Base-by-base conservation (phyloP, 176 grass and related monocot genomes). In the Lolium multiflorum region DNA sequence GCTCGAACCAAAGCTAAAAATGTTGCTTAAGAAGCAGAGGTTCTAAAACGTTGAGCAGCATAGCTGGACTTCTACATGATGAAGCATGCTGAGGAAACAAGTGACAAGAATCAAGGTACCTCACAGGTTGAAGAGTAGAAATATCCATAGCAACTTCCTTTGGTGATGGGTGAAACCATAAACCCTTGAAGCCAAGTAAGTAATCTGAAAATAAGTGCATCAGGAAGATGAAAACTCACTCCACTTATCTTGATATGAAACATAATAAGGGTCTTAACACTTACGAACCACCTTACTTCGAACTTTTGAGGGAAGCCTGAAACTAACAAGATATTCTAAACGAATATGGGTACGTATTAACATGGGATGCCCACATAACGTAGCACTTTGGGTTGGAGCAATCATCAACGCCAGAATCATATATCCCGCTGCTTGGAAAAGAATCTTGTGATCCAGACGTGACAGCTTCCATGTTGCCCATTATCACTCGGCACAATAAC, bases 291-390 rank as follows among this genome's bases (percentile, higher is more conserved):
- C 74, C 86, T 82, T 91, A 94, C 90, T 75, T 92, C 12, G 88
- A 92, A 92, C 83, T 86, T 87, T 81, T 66, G 90, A 67, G 69
- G 60, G 51, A 62, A 97, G 62, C 86, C 84, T 97, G 78, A 97
- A 97, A 87, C 79, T 90, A 63, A 97, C 82, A 78, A 94, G 71
- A 83, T 83, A 97, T 75, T 92, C 92, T 57, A 91, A 87, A 89
- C 89, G 88, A 57, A 97, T 82, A 65, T 80, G 82, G 85, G n/a
- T n/a, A n/a, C n/a, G 72, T 92, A 75, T 78, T 77, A 18, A 89
- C 58, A 81, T 90, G 80, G 77, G 81, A 81, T 78, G 88, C 80
- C 83, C 90, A 91, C 82, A 97, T 80, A 47, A 82, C 77, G 58
- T 91, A 92, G 63, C 88, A 92, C 71, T 88, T 97, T 10, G 86